Conservation (phyloP, 148 eudicot species). For the Diospyros kaki region DNA sequence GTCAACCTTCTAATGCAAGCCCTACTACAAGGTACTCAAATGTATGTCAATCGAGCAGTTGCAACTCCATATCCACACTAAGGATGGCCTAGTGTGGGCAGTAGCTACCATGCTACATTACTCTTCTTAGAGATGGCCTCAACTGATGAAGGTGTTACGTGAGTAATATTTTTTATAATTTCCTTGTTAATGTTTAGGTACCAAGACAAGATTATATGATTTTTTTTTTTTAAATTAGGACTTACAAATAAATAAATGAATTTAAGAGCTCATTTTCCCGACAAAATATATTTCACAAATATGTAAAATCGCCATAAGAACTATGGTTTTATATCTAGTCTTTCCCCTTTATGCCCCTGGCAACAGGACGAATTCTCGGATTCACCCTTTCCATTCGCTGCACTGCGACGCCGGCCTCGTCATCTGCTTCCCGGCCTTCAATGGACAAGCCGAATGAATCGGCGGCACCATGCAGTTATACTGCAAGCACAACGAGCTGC, state of each 20-base stretch:
- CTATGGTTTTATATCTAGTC: neutral
- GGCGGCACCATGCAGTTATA: conserved; percentile 97
- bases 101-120: too few species aligned
- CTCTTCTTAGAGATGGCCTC: too few species aligned
- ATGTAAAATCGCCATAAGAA: neutral
- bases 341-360: neutral
- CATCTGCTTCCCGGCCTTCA: conserved; percentile 69
- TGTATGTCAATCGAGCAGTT: too few species aligned
- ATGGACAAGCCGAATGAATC: conserved; percentile 72
- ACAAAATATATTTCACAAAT: conserved; percentile 2
- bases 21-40: too few species aligned
- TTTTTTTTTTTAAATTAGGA: too few species aligned
- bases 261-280: neutral
- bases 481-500: conserved; percentile 72
- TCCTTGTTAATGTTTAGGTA: too few species aligned
- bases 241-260: conserved; percentile 12
- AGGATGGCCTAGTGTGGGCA: too few species aligned
- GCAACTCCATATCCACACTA: too few species aligned
- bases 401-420: conserved; percentile 80
- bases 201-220: neutral
- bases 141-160: too few species aligned
- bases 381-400: conserved; percentile 56
- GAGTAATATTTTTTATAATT: too few species aligned
- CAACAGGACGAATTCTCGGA: conserved; percentile 1
- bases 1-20: too few species aligned